Conservation (phyloP, 345 rosid genomes). For the Garcia nutans region DNA sequence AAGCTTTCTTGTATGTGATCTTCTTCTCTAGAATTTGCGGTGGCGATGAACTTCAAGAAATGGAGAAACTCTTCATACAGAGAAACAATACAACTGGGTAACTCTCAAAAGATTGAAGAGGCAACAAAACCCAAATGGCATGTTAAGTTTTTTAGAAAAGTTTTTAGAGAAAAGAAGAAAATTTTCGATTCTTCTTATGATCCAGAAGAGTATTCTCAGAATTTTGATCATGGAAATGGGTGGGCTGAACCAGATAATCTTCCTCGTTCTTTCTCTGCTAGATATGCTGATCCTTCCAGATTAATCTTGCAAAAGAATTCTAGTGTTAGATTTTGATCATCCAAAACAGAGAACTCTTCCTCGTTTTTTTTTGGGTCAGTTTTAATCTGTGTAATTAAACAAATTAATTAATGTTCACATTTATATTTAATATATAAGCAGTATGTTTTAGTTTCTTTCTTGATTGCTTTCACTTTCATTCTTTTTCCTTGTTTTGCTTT, state of each 20-base stretch:
- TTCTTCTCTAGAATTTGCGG: background rate
- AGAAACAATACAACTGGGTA: slow-evolving; percentile 25
- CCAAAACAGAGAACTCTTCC: background rate
- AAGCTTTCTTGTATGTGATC: background rate
- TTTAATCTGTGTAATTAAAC: no score
- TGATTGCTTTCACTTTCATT: background rate
- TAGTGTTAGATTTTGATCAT: slow-evolving; percentile 8
- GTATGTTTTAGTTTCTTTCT: background rate
- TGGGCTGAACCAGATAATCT: slow-evolving; percentile 49
- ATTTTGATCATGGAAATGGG: slow-evolving; percentile 56
- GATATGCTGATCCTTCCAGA: slow-evolving; percentile 49
- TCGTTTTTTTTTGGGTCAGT: background rate
- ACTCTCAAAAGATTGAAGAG: background rate
- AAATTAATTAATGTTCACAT: background rate
- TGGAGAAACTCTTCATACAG: slow-evolving; percentile 22
- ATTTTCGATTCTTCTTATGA: slow-evolving; percentile 37
- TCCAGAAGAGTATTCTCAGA: slow-evolving; percentile 44
- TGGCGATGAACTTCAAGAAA: slow-evolving; percentile 19
- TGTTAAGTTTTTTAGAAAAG: slow-evolving; percentile 38
- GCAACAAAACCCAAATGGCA: slow-evolving; percentile 17
- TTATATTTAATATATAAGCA: background rate
- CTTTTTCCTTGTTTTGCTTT: background rate
- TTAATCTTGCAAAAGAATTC: background rate
- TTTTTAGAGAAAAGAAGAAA: slow-evolving; percentile 36
- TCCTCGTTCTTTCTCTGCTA: slow-evolving; percentile 53